phyloP scores from a whole-genome alignment of 2,329 filamentous ascomycete genomes.

The Ampelomyces quisqualis region DNA sequence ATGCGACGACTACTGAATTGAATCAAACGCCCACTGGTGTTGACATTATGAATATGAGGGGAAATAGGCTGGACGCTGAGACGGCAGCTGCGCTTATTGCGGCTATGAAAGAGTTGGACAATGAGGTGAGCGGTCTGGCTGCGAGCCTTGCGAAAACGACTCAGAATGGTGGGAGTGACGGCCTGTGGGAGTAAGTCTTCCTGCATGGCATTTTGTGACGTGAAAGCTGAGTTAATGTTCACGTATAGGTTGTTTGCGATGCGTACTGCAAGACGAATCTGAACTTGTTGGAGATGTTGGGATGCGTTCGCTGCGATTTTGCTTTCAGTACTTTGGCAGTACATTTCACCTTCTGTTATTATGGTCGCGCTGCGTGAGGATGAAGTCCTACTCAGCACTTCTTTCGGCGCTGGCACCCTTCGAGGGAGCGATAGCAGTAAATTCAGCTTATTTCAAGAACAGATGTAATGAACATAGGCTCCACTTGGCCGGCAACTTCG shows the following conservation, averaged over 20 bases:
- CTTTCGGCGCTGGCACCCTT: no score
- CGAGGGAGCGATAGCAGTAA: no score
- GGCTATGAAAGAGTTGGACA: conserved; percentile 7
- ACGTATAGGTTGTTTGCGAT: conserved; percentile 14
- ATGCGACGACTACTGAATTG: conserved; percentile 10
- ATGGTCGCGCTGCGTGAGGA: no score
- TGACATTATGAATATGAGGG: conserved; percentile 17
- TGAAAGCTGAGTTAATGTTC: conserved; percentile 4
- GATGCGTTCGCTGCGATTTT: not conserved
- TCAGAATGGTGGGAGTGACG: conserved; percentile 13
- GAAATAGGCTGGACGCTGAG: conserved; percentile 9
- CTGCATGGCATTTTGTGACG: not conserved
- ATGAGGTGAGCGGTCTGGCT: conserved; percentile 10
- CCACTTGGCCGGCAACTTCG: no score
- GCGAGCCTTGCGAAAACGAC: conserved; percentile 2
- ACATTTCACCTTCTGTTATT: no score
- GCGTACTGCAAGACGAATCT: conserved; percentile 19
- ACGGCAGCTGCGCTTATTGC: conserved; percentile 8
- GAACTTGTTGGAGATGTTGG: conserved; percentile 7
- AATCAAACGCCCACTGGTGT: conserved; percentile 16
- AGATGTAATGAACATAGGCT: no score
- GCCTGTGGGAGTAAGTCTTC: not conserved
- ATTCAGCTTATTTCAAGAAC: no score
- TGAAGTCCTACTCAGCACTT: no score
- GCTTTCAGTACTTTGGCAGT: no score